Base-by-base conservation (phyloP, 2,329 filamentous ascomycete genomes). In the Amauroascus niger region DNA sequence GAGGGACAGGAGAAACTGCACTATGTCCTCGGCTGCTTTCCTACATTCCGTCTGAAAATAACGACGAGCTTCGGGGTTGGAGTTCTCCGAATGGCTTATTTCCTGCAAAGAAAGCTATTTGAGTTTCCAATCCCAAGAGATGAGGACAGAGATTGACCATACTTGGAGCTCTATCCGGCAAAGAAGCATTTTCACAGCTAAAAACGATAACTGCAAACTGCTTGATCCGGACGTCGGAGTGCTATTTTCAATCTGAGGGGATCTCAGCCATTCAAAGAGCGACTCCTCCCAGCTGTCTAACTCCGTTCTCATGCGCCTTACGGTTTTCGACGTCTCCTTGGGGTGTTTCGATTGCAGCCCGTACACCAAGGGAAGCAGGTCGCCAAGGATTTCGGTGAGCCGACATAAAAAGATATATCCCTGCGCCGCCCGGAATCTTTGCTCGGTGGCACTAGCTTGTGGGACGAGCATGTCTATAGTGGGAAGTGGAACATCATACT, bases 401-500 rank as follows among this genome's bases (percentile, higher is more conserved):
- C 66, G 70, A 59, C 78, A 80, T 3, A 80, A 66, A 18, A 76
- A 71, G 35, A 79, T 71, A 54, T 79, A 79, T 41, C 76, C 77
- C 45, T 74, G 71, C 1, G 74, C 74, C 13, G 76, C 73, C 43
- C 68, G 64, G 52, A 71, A 64, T 60, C 73, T 67, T 64, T 76
- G 67, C 61, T 71, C 61, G 35, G 66, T 64, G 56, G 66, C 57
- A 53, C 68, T 53, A 57, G 68, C 58, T 60, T 69, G 57, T 30
- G 65, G 55, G 49, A 74, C 57, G 61, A 74, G 40, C 54, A 72
- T 63, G 18, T 72, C 68, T 5, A 76, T 63, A 0, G 72, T 74
- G 3, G 78, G 78, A 40, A 78, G 61, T 14, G 78, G 77, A 13
- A 80, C 78, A 57, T 81, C 77, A 58, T 79, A 79, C 59, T 79